Evolutionary conservation across 306 rosid species (phyloP).

Genomic region (Biancaea sappan): DNA sequence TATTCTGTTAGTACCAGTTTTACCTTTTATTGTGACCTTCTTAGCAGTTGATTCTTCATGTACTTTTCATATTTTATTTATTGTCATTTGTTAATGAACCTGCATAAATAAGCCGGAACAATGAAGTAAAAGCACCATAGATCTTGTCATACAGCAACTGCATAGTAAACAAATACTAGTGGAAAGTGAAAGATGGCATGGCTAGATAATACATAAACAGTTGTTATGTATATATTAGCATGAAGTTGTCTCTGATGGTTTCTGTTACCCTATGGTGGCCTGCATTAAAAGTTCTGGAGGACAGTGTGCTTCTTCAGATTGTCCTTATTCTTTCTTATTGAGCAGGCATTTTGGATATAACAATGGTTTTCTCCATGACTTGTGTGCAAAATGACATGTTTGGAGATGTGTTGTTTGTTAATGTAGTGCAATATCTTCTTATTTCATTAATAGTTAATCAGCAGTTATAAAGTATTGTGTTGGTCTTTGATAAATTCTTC

Average conservation of each 20-base stretch:
- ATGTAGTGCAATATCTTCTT: neutral
- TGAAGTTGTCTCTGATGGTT: neutral
- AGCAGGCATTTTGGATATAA: conserved; percentile 17
- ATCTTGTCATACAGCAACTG: neutral
- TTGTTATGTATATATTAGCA: neutral
- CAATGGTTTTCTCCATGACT: conserved; percentile 16
- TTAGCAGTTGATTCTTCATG: conserved; percentile 10
- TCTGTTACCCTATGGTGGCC: too few species aligned
- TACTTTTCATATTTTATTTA: neutral
- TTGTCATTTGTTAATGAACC: conserved; percentile 4
- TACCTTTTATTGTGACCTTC: conserved; percentile 1
- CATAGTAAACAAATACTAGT: neutral
- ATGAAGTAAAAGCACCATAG: neutral
- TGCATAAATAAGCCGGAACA: neutral
- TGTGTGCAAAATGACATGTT: neutral
- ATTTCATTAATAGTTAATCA: conserved; percentile 3
- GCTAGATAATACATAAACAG: conserved; percentile 3
- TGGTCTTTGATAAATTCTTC: conserved; percentile 2
- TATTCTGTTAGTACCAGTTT: conserved; percentile 14
- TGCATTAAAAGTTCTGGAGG: too few species aligned
- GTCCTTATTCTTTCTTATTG: conserved; percentile 8
- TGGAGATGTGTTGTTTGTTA: conserved; percentile 19
- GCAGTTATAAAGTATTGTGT: conserved; percentile 12
- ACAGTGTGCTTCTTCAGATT: neutral
- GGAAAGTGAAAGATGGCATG: conserved; percentile 19